Percentiles rank a stretch among this genome's conserved stretches.
Evolutionary conservation across 2,329 filamentous ascomycete species (phyloP).

Genomic region (Ophiostoma quercus): DNA sequence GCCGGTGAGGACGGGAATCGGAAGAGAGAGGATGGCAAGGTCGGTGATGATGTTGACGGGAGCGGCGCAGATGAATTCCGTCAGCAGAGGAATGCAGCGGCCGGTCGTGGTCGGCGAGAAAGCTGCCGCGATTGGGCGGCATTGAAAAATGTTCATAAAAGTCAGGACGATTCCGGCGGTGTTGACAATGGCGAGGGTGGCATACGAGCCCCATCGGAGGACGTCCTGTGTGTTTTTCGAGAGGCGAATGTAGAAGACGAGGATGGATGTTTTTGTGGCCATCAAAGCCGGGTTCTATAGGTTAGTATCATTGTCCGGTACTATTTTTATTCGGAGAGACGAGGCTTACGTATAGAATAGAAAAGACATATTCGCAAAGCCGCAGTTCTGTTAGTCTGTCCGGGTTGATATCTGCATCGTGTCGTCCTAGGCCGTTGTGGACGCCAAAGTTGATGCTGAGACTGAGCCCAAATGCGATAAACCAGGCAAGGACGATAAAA

Average conservation of each 20-base stretch:
- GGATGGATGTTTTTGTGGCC: constrained; percentile 87
- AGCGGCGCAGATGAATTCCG: constrained; percentile 66
- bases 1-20: constrained; percentile 79
- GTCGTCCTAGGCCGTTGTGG: constrained; percentile 60
- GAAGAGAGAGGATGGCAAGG: constrained; percentile 77
- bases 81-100: constrained; percentile 53
- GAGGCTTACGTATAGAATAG: constrained; percentile 54
- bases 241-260: constrained; percentile 82
- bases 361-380: constrained; percentile 58
- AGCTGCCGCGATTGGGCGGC: constrained; percentile 64
- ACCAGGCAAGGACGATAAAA: constrained; percentile 74
- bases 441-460: constrained; percentile 62
- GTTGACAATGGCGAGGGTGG: constrained; percentile 72
- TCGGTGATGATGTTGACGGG: constrained; percentile 92
- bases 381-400: constrained; percentile 50
- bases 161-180: constrained; percentile 72
- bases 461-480: constrained; percentile 61
- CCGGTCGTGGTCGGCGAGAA: constrained; percentile 45
- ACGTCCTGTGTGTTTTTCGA: constrained; percentile 71
- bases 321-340: too few species aligned
- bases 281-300: constrained; percentile 73
- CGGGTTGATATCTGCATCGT: constrained; percentile 55
- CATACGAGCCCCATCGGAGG: constrained; percentile 76
- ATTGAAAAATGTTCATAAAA: constrained; percentile 83
- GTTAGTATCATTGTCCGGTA: constrained; percentile 34